Evolutionary conservation across 345 rosid genomes (phyloP).

Genomic region (Linum trigynum): DNA sequence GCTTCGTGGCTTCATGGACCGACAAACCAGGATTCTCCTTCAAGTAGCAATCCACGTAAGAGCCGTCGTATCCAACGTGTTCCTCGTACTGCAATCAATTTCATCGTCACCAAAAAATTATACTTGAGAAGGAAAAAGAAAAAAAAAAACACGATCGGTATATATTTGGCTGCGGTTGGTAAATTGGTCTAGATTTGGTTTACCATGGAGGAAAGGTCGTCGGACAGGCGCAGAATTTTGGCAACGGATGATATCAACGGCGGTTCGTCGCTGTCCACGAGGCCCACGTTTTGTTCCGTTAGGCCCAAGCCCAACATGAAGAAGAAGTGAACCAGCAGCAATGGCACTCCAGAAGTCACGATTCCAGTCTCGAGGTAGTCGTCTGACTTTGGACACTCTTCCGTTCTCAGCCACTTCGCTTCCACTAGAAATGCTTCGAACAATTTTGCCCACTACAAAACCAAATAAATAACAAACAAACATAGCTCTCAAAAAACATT

Average conservation of each 20-base stretch:
- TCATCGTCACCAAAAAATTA: not conserved
- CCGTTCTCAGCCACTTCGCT: constrained; percentile 4
- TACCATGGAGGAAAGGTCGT: constrained; percentile 7
- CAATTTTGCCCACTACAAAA: constrained; percentile 1
- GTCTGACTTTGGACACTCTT: not conserved
- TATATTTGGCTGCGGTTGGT: not conserved
- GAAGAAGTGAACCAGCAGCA: constrained; percentile 5
- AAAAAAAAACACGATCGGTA: not conserved
- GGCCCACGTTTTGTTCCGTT: not conserved
- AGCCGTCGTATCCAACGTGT: constrained; percentile 49
- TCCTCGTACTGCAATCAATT: constrained; percentile 35
- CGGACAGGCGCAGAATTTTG: not conserved
- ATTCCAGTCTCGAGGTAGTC: constrained; percentile 8
- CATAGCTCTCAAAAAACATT: too few relatives aligned
- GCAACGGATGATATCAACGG: not conserved
- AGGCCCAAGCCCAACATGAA: constrained; percentile 1
- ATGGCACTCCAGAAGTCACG: not conserved
- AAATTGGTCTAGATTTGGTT: not conserved
- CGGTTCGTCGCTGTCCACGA: not conserved
- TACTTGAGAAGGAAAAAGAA: too few relatives aligned
- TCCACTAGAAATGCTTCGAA: constrained; percentile 4
- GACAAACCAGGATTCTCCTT: constrained; percentile 28
- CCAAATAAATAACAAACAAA: not conserved
- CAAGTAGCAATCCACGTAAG: constrained; percentile 45
- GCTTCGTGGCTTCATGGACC: constrained; percentile 24